Evolutionary conservation across 1,139 yeast genomes (phyloP), one percentile per base, ranked within the genome.

Genomic region (Kodamaea suecica): DNA sequence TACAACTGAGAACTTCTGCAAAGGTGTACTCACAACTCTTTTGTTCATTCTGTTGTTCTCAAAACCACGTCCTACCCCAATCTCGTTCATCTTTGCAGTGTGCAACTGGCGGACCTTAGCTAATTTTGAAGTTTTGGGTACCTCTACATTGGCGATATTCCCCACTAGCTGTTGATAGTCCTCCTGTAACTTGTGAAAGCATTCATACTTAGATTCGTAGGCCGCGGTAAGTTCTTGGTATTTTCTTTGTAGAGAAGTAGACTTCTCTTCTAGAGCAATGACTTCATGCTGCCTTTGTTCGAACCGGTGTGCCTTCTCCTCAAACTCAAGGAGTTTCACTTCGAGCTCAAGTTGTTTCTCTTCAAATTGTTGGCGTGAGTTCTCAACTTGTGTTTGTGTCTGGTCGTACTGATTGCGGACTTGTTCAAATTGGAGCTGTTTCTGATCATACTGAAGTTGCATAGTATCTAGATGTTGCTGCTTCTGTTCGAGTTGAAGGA

Each of bases 11-110:
- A 25, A n/a, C 20, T 33, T 38, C 30, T 31, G 31, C 23, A 42
- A 37, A 2, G 68, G 67, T 0, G 65, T 59, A 43, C 70, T 65
- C 8, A 59, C 59, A 1, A 63, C 50, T 40, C 71, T 50, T 34
- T 60, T 63, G 5, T 5, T 6, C 17, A 17, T n/a, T 13, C 10
- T 25, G 8, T 25, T 8, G 29, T 35, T 37, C 3, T n/a, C n/a
- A n/a, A n/a, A n/a, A n/a, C n/a, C n/a, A n/a, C n/a, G 21, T 11
- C 30, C 34, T 35, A 17, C 41, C 30, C 37, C 44, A 48, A 26
- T 57, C 49, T 49, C 55, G 33, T 41, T 45, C 45, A 62, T 48
- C 29, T 52, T 57, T 16, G 45, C 40, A 3, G 52, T 37, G 43
- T 66, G 71, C 30, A 66, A 50, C 33, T 57, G 58, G 11, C 59